Conservation (phyloP, 345 rosid genomes). For the Heritiera littoralis region DNA sequence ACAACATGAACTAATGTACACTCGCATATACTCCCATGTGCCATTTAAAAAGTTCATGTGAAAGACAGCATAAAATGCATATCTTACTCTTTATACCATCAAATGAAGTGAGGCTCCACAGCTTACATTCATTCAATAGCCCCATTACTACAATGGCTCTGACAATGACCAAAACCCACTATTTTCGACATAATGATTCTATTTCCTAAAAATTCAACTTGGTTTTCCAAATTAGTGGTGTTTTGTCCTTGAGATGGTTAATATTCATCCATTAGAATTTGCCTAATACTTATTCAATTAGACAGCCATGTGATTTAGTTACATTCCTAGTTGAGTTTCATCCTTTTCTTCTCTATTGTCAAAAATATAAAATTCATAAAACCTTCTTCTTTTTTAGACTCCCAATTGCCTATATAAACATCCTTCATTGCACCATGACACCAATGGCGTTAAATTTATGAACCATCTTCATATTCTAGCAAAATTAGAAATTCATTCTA, state of each 20-base stretch:
- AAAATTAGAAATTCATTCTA: background rate
- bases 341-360: background rate
- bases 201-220: background rate
- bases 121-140: background rate
- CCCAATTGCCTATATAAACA: background rate
- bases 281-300: background rate
- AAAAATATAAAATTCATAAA: background rate
- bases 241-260: background rate
- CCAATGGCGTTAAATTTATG: background rate
- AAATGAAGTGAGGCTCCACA: background rate
- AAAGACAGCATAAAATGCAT: background rate
- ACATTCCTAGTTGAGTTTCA: background rate
- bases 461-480: background rate
- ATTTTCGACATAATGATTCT: background rate
- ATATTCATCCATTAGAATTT: background rate
- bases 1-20: background rate
- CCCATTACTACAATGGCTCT: background rate
- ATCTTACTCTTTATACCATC: background rate
- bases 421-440: background rate
- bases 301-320: background rate
- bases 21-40: background rate
- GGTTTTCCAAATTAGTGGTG: background rate
- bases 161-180: background rate
- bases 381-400: background rate
- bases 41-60: background rate